Evolutionary conservation across 2,329 filamentous ascomycete genomes (phyloP), one percentile per base, ranked within the genome.

Genomic region (Coniochaeta sp.): DNA sequence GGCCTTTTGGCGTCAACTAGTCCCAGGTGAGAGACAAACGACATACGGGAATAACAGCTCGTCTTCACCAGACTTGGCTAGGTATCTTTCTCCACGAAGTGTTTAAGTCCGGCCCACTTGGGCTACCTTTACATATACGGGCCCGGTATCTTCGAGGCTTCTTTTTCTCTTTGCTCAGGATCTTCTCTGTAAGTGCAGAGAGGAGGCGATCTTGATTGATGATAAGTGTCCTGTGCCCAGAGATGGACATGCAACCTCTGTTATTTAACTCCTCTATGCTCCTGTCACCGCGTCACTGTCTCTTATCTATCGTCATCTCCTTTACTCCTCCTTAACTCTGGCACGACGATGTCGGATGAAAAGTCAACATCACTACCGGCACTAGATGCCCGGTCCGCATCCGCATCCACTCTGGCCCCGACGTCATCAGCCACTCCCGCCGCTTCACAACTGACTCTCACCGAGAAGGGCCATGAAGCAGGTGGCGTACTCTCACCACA

Each of bases 151-250:
- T 24, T n/a, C 12, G 12, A 26, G 10, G 20, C 4, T 10, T 42
- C 18, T 42, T n/a, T 42, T 26, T 14, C 9, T n/a, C n/a, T n/a
- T n/a, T n/a, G n/a, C n/a, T n/a, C n/a, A n/a, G n/a, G n/a, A n/a
- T n/a, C n/a, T 42, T 42, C 38, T 42, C 38, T 42, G 38, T 22
- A 42, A 42, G 38, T 42, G 38, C 38, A 42, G 38, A 42, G n/a
- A n/a, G n/a, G n/a, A n/a, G 12, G 20, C 38, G 7, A 38, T 42
- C 38, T 24, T 42, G 38, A 26, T 26, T 24, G 38, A n/a, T n/a
- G n/a, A 42, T 42, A 42, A 42, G 38, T 18, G 1, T 42, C 7
- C 38, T n/a, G 20, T n/a, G n/a, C n/a, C n/a, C n/a, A n/a, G 38
- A 26, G 18, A 42, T 42, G 38, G 38, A 42, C 22, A 22, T 26